These are phyloP conservation scores for Proliferodiscus dingleyae DNA, from an alignment of 2,329 filamentous ascomycete species.

Conservation along the genomic window DNA sequence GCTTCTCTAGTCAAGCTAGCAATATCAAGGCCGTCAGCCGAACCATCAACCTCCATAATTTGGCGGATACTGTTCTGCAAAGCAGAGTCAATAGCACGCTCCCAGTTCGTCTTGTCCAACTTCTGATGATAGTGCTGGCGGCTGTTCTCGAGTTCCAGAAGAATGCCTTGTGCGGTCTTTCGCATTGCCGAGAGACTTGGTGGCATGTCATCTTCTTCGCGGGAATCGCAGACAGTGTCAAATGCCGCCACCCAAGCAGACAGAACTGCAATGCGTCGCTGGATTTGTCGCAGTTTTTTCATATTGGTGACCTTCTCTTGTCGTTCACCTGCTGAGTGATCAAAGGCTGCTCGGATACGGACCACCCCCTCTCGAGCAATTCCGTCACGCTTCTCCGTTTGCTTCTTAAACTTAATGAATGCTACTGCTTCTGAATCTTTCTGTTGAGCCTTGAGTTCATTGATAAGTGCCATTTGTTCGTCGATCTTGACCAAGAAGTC, in stretches of 20 bases:
- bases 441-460: slow-evolving; percentile 88
- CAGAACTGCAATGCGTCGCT: slow-evolving; percentile 79
- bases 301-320: slow-evolving; percentile 74
- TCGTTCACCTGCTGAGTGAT: slow-evolving; percentile 71
- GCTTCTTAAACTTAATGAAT: slow-evolving; percentile 86
- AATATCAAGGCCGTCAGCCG: slow-evolving; percentile 62
- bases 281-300: slow-evolving; percentile 76
- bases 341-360: slow-evolving; percentile 77
- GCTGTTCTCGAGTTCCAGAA: slow-evolving; percentile 84
- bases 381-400: slow-evolving; percentile 75
- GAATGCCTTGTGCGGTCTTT: slow-evolving; percentile 82
- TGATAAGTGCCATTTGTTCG: slow-evolving; percentile 95
- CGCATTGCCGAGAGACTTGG: slow-evolving; percentile 68
- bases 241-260: slow-evolving; percentile 92
- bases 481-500: slow-evolving; percentile 99
- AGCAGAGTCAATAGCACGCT: slow-evolving; percentile 79
- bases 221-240: slow-evolving; percentile 70
- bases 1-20: slow-evolving; percentile 73
- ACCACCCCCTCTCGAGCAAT: slow-evolving; percentile 72
- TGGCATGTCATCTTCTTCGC: slow-evolving; percentile 66
- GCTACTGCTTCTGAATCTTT: slow-evolving; percentile 80
- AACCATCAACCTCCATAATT: slow-evolving; percentile 64
- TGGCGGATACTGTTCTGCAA: slow-evolving; percentile 80
- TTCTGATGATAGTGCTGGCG: slow-evolving; percentile 86
- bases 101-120: slow-evolving; percentile 78